Evolutionary conservation across 2,329 filamentous ascomycete genomes (phyloP).

Genomic region (Xylaria sp.): DNA sequence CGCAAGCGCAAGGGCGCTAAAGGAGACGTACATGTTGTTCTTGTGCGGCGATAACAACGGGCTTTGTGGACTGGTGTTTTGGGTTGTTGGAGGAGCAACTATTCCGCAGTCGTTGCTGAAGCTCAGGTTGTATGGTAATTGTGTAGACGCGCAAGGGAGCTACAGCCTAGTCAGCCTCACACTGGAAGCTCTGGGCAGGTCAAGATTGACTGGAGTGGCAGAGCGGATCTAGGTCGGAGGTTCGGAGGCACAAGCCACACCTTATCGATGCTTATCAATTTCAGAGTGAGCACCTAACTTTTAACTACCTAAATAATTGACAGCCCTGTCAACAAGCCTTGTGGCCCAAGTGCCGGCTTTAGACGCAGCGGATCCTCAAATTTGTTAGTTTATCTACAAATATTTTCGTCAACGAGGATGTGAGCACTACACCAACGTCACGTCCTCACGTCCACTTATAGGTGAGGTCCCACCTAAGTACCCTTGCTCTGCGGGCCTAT

Average conservation of each 20-base stretch:
- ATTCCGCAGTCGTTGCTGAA: constrained; percentile 10
- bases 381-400: too few species aligned
- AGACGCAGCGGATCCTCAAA: too few species aligned
- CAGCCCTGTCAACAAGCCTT: too few species aligned
- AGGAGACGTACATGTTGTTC: constrained; percentile 19
- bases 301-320: too few species aligned
- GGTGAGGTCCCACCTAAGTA: constrained; percentile 8
- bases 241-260: constrained; percentile 29
- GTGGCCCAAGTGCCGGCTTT: too few species aligned
- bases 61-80: constrained; percentile 6
- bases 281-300: too few species aligned
- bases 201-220: background rate
- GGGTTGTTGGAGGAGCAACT: constrained; percentile 14
- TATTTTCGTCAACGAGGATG: too few species aligned
- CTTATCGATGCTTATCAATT: too few species aligned
- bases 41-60: constrained; percentile 3
- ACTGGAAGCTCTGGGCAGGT: constrained; percentile 24
- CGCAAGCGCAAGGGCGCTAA: background rate
- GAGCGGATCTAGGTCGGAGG: constrained; percentile 16
- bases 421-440: too few species aligned
- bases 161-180: constrained; percentile 44
- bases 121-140: constrained; percentile 11
- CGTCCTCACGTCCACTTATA: too few species aligned
- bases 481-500: background rate
- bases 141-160: constrained; percentile 44